Evolutionary conservation across 768 basidiomycete species (phyloP).

Genomic region (Phaeolepiota aurea): DNA sequence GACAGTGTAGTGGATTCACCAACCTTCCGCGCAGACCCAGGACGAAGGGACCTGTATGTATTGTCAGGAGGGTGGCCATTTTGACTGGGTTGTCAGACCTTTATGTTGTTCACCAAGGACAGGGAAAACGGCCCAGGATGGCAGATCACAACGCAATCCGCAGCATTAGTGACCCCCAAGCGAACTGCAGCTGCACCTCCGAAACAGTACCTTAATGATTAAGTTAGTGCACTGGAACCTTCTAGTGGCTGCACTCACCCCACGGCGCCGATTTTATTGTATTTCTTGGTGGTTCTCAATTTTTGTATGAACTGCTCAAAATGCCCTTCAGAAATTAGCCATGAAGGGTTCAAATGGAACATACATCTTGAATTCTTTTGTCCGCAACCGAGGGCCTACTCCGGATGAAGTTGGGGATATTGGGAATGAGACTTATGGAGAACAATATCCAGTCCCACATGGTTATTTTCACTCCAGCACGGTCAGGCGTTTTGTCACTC

Average conservation of each 20-base stretch:
- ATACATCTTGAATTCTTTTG: slow-evolving; percentile 13
- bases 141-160: slow-evolving; percentile 30
- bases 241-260: slow-evolving; percentile 17
- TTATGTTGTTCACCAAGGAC: slow-evolving; percentile 25
- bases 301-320: slow-evolving; percentile 21
- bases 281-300: slow-evolving; percentile 26
- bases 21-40: slow-evolving; percentile 36
- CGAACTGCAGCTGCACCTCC: slow-evolving; percentile 30
- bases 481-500: slow-evolving; percentile 16
- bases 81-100: slow-evolving; percentile 11
- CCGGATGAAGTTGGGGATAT: slow-evolving; percentile 20
- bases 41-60: slow-evolving; percentile 17
- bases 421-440: slow-evolving; percentile 14
- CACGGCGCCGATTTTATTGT: slow-evolving; percentile 30
- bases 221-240: not conserved
- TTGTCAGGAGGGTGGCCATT: too few relatives aligned
- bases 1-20: not conserved
- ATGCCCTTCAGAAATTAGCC: not conserved
- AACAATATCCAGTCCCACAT: slow-evolving; percentile 22
- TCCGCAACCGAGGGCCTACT: slow-evolving; percentile 25
- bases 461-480: slow-evolving; percentile 23
- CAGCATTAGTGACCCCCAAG: slow-evolving; percentile 23
- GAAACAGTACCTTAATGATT: slow-evolving; percentile 29
- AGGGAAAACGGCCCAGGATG: slow-evolving; percentile 30
- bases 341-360: not conserved